Evolutionary conservation across 305 asterid genomes (phyloP).

Genomic region (Plantago coronopus): DNA sequence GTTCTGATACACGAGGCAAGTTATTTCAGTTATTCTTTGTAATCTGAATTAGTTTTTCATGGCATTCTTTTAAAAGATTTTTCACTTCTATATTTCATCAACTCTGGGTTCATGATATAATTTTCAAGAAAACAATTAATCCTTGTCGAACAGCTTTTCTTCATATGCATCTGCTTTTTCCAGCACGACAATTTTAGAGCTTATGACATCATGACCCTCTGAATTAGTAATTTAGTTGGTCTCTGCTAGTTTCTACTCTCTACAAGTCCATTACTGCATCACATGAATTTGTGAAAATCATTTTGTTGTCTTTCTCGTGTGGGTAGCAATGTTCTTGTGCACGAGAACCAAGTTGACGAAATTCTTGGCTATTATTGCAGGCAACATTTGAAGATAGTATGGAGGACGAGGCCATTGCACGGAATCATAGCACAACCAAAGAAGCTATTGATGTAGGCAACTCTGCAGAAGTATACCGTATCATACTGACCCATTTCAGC

Average conservation of each 20-base stretch:
- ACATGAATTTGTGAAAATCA: background rate
- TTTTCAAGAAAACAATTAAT: too few relatives aligned
- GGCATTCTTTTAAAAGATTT: background rate
- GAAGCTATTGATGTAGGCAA: slow-evolving; percentile 85
- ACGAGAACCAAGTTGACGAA: background rate
- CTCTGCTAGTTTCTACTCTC: background rate
- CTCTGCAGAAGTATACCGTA: slow-evolving; percentile 68
- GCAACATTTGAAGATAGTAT: slow-evolving; percentile 86
- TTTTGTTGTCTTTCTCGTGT: background rate
- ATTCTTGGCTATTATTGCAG: slow-evolving; percentile 34
- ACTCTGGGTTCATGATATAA: too few relatives aligned
- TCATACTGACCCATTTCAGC: slow-evolving; percentile 89
- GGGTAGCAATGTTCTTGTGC: background rate
- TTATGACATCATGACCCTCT: too few relatives aligned
- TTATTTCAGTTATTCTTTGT: background rate
- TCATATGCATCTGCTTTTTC: too few relatives aligned
- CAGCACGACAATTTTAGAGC: too few relatives aligned
- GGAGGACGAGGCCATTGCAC: slow-evolving; percentile 70
- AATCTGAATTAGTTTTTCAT: too few relatives aligned
- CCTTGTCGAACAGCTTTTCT: too few relatives aligned
- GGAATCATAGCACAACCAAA: slow-evolving; percentile 82
- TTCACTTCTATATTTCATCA: background rate
- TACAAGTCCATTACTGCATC: background rate
- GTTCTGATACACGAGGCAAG: slow-evolving; percentile 85
- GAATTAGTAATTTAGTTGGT: too few relatives aligned